Evolutionary conservation across 495 filamentous ascomycete species (phyloP).

Genomic region (Tuber borchii): DNA sequence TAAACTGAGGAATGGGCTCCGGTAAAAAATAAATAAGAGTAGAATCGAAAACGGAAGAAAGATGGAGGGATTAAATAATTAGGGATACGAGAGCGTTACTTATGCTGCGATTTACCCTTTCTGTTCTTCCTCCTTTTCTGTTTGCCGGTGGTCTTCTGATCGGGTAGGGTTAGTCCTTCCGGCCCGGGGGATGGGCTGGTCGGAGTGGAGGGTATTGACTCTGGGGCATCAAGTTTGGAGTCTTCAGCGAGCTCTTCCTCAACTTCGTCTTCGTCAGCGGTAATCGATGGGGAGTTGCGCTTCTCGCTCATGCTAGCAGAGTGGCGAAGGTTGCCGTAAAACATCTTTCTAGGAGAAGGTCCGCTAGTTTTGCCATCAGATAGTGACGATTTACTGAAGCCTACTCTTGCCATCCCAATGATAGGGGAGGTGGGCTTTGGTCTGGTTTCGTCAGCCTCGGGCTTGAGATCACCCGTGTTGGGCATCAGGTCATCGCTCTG

Average conservation of each 20-base stretch:
- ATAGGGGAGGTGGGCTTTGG: neutral
- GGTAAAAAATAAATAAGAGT: neutral
- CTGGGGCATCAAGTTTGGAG: neutral
- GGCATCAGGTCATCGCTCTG: slow-evolving; percentile 19
- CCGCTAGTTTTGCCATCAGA: neutral
- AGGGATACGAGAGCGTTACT: neutral
- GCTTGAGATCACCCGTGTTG: slow-evolving; percentile 12
- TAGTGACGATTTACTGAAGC: neutral
- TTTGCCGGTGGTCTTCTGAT: neutral
- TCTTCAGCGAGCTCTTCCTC: neutral
- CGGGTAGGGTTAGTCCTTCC: neutral
- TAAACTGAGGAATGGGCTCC: neutral
- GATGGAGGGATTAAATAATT: slow-evolving; percentile 13
- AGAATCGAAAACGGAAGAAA: neutral
- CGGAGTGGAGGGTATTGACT: neutral
- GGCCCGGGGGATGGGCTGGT: neutral
- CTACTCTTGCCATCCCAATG: neutral
- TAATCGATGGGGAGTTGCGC: neutral
- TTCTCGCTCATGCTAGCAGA: neutral
- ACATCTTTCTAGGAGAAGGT: neutral
- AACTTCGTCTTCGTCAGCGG: neutral
- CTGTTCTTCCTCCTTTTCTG: neutral
- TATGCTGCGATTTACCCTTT: neutral
- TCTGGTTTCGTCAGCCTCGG: slow-evolving; percentile 16
- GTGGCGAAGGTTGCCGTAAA: neutral